Conservation (phyloP, 768 basidiomycete genomes). For the Crepidotus variabilis region DNA sequence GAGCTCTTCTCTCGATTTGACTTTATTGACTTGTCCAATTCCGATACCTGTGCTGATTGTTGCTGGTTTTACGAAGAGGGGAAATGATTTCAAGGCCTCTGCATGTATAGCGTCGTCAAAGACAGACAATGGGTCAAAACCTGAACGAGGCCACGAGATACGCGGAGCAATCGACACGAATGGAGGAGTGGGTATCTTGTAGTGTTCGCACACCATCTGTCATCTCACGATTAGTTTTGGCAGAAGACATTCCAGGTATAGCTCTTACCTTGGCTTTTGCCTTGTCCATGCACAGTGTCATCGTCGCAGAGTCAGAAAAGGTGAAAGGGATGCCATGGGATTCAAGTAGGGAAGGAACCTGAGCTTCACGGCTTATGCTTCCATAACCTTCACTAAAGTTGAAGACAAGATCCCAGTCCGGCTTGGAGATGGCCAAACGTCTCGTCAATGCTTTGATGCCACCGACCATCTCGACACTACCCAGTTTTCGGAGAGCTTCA, state of each 20-base stretch:
- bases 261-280: constrained; percentile 19
- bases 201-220: too few relatives aligned
- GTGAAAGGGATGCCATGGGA: constrained; percentile 20
- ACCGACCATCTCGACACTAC: constrained; percentile 19
- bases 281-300: constrained; percentile 23
- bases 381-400: constrained; percentile 21
- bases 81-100: constrained; percentile 8
- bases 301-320: constrained; percentile 20
- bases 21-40: background rate
- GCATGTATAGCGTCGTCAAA: constrained; percentile 5
- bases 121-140: too few relatives aligned
- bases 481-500: constrained; percentile 11
- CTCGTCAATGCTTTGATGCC: constrained; percentile 14
- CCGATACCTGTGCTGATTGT: constrained; percentile 3
- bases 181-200: too few relatives aligned
- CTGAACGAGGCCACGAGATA: too few relatives aligned
- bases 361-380: constrained; percentile 17
- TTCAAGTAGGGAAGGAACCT: constrained; percentile 22
- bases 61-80: constrained; percentile 12
- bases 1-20: background rate
- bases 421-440: constrained; percentile 3
- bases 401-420: constrained; percentile 22
- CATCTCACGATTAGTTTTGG: too few relatives aligned
- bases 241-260: too few relatives aligned
- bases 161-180: too few relatives aligned